phyloP scores from a whole-genome alignment of 371 early-diverging fungal genomes.

The Haplosporangium sp. region DNA sequence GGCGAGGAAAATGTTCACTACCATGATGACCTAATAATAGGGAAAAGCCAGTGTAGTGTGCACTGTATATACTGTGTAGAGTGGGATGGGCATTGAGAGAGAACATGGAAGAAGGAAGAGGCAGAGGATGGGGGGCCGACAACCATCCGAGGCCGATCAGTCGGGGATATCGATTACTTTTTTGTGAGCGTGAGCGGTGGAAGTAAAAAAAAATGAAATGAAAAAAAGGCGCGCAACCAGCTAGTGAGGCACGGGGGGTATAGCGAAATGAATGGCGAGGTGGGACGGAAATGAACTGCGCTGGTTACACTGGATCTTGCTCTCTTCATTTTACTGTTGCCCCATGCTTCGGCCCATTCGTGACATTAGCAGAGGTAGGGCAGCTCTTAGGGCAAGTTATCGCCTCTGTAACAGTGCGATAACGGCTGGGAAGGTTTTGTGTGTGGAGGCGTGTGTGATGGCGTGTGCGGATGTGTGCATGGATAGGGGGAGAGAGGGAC shows the following conservation, averaged over 20 bases:
- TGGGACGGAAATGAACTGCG: conserved; percentile 10
- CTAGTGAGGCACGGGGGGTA: not conserved
- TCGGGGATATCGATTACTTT: not conserved
- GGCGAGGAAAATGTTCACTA: too few species aligned
- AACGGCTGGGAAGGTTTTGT: too few species aligned
- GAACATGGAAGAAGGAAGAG: not conserved
- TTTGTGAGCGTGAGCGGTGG: not conserved
- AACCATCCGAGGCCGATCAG: not conserved
- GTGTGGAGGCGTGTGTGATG: too few species aligned
- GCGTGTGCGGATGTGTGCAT: too few species aligned
- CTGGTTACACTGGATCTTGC: conserved; percentile 19
- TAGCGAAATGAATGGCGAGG: not conserved
- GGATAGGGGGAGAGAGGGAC: too few species aligned
- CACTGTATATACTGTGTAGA: not conserved
- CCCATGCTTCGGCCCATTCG: conserved; percentile 23
- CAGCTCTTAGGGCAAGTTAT: too few species aligned
- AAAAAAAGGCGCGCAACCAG: not conserved
- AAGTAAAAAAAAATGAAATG: too few species aligned
- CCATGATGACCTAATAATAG: too few species aligned
- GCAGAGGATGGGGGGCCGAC: too few species aligned
- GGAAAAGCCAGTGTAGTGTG: too few species aligned
- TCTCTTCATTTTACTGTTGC: conserved; percentile 28
- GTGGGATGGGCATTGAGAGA: not conserved
- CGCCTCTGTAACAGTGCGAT: too few species aligned
- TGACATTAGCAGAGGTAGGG: not conserved